A percentile compares a stretch with the other conserved stretches of the same genome.
Conservation (phyloP, 768 basidiomycete species). For the Termitomyces sp. region DNA sequence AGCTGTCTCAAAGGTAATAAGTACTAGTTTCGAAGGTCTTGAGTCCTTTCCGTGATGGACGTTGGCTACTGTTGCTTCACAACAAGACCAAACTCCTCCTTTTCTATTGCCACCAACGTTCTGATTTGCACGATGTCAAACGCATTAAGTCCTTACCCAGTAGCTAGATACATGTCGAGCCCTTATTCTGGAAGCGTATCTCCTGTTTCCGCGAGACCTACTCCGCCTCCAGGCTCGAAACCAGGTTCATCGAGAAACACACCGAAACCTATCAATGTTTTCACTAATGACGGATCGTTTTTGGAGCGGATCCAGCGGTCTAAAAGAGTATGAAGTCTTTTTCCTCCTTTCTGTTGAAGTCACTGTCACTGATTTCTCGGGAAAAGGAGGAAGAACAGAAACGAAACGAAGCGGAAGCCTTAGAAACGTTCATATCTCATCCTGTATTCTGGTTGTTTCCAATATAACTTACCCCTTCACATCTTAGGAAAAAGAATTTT, state of each 20-base stretch:
- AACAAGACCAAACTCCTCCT: not conserved
- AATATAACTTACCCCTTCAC: constrained; percentile 1
- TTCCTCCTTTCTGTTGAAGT: too few species aligned
- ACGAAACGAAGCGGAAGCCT: constrained; percentile 44
- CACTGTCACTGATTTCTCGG: not conserved
- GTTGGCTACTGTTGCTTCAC: not conserved
- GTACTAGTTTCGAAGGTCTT: not conserved
- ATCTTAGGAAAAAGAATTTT: constrained; percentile 51
- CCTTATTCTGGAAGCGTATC: constrained; percentile 10
- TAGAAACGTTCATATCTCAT: constrained; percentile 35
- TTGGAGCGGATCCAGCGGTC: constrained; percentile 56
- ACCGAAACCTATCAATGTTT: constrained; percentile 43
- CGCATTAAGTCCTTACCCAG: not conserved
- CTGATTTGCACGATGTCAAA: constrained; percentile 8
- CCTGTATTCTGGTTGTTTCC: not conserved
- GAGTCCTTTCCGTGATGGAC: not conserved
- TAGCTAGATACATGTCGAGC: constrained; percentile 1
- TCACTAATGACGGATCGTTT: constrained; percentile 67
- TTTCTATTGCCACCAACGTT: not conserved
- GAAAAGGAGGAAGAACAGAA: constrained; percentile 53
- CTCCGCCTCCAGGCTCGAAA: constrained; percentile 9
- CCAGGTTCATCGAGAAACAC: constrained; percentile 30
- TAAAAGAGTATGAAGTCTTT: constrained; percentile 32
- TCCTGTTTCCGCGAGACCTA: constrained; percentile 8
- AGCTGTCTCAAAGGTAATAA: not conserved